Evolutionary conservation across 805 yeast genomes (phyloP), one percentile per base, ranked within the genome.

Genomic region (Brettanomyces custersianus): DNA sequence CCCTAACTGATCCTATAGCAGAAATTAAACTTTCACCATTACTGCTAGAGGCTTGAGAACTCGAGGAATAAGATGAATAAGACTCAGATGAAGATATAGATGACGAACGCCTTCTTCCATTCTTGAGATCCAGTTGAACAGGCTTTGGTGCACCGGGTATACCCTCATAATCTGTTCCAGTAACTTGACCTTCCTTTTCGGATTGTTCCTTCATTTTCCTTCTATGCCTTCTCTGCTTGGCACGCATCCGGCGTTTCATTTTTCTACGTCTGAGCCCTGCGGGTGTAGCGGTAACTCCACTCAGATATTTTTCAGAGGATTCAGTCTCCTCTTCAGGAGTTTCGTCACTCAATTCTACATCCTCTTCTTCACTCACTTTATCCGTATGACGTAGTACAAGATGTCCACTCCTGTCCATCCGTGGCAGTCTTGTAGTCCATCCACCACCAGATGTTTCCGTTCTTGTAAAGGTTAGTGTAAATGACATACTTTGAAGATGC

Each of bases 361-460:
- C 43, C 9, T 44, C 41, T 19, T 44, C 45, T 34, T 38, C 37
- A n/a, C 8, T 8, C 19, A 37, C 31, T 36, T 42, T 39, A 36
- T 36, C 43, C 36, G 10, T 29, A 33, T n/a, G 41, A 40, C 33
- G 23, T 10, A 30, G 85, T 46, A 83, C 77, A 1, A 92, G 76
- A 20, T 88, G 72, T 6, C 87, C 82, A 11, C 66, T 62, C 37
- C 71, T 73, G 36, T 81, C 92, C 54, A 85, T 63, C 29, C 80
- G 73, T 22, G 95, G 96, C 47, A 90, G 68, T 57, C 96, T 77
- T 36, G 77, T 70, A 65, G 88, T 74, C 97, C 98, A 92, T 6
- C 79, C 67, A 30, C 16, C 71, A 69, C 45, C 70, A 63, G 28
- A 67, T 60, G 55, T 64, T 57, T 77, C 79, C 18, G 73, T 75